Conservation (phyloP, 225 moss, liverwort and hornwort species). For the Lunularia cruciata region DNA sequence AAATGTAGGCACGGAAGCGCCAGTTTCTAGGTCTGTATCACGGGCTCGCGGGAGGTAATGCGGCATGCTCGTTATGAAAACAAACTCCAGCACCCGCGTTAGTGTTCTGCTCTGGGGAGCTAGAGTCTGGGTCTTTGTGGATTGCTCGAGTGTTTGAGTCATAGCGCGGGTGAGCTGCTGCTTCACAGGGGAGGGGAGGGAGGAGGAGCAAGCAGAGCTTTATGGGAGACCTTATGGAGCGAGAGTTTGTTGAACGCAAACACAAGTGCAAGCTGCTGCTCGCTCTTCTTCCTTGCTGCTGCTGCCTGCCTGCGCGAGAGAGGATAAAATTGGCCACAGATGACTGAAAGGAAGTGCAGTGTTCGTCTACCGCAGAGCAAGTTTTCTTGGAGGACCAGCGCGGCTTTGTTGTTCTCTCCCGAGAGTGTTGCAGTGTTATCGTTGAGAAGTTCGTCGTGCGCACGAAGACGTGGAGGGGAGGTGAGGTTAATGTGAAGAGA, state of each 20-base stretch:
- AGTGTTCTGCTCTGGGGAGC: neutral
- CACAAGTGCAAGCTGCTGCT: neutral
- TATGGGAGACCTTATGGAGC: constrained; percentile 11
- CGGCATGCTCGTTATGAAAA: constrained; percentile 15
- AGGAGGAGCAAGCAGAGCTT: neutral
- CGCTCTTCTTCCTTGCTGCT: constrained; percentile 11
- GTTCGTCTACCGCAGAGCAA: neutral
- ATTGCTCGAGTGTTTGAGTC: constrained; percentile 7
- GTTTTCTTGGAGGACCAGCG: neutral
- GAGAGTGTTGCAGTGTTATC: neutral
- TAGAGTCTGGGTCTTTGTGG: constrained; percentile 9
- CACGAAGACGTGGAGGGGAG: neutral
- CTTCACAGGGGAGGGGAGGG: neutral
- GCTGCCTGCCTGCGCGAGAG: constrained; percentile 12
- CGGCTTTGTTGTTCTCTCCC: constrained; percentile 4
- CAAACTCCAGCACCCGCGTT: constrained; percentile 20
- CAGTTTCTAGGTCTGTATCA: neutral
- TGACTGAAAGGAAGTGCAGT: constrained; percentile 1
- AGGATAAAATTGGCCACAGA: constrained; percentile 7
- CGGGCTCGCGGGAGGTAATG: constrained; percentile 16
- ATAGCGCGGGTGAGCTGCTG: neutral
- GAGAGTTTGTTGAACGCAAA: neutral
- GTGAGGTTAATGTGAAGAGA: neutral
- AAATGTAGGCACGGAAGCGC: neutral
- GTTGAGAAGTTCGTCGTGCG: neutral